Base-by-base conservation (phyloP, 805 yeast species). In the Isabelozyma gotoi region DNA sequence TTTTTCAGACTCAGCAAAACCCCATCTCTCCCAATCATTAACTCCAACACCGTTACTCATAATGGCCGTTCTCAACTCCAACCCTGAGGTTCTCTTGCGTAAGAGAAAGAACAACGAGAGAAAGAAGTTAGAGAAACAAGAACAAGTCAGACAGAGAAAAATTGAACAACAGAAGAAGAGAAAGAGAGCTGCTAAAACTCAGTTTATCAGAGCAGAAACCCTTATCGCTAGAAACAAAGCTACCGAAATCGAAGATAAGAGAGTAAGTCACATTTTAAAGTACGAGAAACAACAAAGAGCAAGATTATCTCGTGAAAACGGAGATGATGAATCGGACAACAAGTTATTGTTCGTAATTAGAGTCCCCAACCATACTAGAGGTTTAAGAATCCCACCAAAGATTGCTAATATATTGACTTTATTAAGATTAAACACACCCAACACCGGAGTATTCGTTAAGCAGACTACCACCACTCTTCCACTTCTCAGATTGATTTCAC, bases 61-160 rank as follows among this genome's bases (percentile, higher is more conserved):
- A 20, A 70, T 72, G 76, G 75, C 71, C 36, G 67, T 80, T 40
- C 67, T 81, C 41, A 80, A 84, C 60, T 75, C 85, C 19, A 85
- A 83, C 59, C 92, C 94, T 32, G 94, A 87, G 63, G 75, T 87
- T 43, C 78, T 87, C 53, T 74, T 87, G 49, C 81, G 82, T 59
- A 87, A 86, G 71, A 81, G 95, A 68, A 87, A 85, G 71, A 79
- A 84, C 59, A 85, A 84, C 46, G 92, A 86, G 62, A 73, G 85
- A 62, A 71, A 82, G 52, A 77, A 90, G 62, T 55, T 85, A 42
- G 87, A 83, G 62, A 86, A 84, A 58, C 92, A 85, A 62, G 86
- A 83, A 50, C 74, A 75, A 43, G 82, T 83, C 12, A 73, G 73
- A 49, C 66, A 71, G 54, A 80, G 76, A 62, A 70, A 67, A 35